phyloP scores from a whole-genome alignment of 805 yeast genomes.

The Priceomyces haplophilus region DNA sequence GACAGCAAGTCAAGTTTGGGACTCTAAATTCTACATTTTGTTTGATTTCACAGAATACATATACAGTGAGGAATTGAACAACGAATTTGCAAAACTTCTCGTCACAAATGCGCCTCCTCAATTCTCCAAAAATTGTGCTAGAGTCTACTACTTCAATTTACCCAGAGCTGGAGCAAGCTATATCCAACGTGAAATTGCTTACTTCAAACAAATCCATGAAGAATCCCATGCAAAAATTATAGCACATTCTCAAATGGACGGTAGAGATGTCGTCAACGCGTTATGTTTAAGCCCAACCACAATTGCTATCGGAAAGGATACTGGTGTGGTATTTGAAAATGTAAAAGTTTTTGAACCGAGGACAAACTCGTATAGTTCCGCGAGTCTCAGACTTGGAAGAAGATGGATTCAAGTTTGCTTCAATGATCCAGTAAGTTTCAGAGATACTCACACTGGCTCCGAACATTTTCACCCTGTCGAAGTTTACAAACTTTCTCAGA shows the following conservation, averaged over 20 bases:
- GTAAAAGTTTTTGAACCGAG: constrained; percentile 48
- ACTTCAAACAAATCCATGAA: constrained; percentile 15
- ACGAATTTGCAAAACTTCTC: constrained; percentile 32
- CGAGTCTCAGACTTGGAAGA: constrained; percentile 66
- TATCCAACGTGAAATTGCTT: constrained; percentile 21
- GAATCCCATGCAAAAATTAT: constrained; percentile 19
- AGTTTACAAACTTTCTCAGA: constrained; percentile 29
- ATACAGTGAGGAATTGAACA: constrained; percentile 21
- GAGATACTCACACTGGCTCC: constrained; percentile 21
- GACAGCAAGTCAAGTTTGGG: constrained; percentile 68
- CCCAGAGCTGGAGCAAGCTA: constrained; percentile 29
- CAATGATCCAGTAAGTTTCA: constrained; percentile 19
- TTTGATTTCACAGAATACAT: constrained; percentile 67
- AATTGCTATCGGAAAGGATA: constrained; percentile 33
- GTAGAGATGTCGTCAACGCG: constrained; percentile 29
- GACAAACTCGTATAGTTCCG: constrained; percentile 53
- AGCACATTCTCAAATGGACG: constrained; percentile 34
- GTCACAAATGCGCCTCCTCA: constrained; percentile 49
- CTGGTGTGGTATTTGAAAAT: constrained; percentile 31
- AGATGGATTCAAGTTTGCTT: constrained; percentile 57
- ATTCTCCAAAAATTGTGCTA: constrained; percentile 50
- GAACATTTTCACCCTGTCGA: constrained; percentile 34
- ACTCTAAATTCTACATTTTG: constrained; percentile 57
- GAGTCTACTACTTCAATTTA: constrained; percentile 51
- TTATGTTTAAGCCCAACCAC: constrained; percentile 37